Base-by-base conservation (phyloP, 179 eudicot species). In the Dionaea muscipula region DNA sequence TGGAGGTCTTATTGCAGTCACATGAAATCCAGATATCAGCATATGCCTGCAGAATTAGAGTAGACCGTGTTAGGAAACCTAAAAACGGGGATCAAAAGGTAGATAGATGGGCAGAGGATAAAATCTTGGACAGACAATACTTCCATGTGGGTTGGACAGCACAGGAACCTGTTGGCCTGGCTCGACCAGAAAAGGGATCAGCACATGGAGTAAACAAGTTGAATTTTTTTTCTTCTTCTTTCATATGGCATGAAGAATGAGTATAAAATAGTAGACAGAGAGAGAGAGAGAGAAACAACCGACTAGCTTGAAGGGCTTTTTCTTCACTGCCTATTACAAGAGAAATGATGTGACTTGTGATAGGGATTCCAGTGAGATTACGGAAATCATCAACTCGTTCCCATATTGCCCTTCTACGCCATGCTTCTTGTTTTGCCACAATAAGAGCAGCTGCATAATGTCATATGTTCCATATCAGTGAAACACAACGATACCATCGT, bases 1-100 rank as follows among this genome's bases (percentile, higher is more conserved):
- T 47, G 97, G 97, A 46, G 97, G 97, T 65, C 97, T 70, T 56
- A 90, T 90, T 51, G 97, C 95, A 63, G 90, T 83, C 40, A 86
- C 84, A 72, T 90, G 95, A 53, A 86, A 86, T 53, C 97, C 97
- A 53, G 84, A 81, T 68, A 72, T 67, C 46, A 90, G 68, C 64
- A 90, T 62, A 73, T 90, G 72, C 72, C 97, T 90, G 78, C 37
- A 51, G 26, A 44, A 59, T 35, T 13, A 61, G 33, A 46, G 55
- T 28, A 27, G 25, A 40, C 36, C 51, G 40, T 60, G 58, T 65
- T 37, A 49, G 25, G 15, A 20, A 15, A 46, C 13, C 3, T 26
- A 20, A 17, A 49, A 24, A 24, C 28, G 15, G n/a, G 16, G 53
- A 14, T 15, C 4, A 49, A 16, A 25, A 24, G 51, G n/a, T n/a